phyloP scores from a whole-genome alignment of 495 filamentous ascomycete genomes.

The Rhizodiscina lignyota region DNA sequence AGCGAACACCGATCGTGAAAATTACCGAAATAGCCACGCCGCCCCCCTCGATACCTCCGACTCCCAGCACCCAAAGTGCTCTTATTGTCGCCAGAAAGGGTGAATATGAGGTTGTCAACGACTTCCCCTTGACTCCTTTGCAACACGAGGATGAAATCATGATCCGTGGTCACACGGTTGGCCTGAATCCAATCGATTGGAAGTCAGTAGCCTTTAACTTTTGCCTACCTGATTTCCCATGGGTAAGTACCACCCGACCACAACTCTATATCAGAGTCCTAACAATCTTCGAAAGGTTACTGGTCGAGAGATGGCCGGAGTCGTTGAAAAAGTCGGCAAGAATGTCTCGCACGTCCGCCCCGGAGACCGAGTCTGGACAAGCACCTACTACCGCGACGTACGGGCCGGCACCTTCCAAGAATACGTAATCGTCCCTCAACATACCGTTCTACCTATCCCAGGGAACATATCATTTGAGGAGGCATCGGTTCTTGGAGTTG shows the following conservation, averaged over 20 bases:
- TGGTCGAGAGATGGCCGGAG: conserved; percentile 45
- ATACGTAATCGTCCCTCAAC: conserved; percentile 48
- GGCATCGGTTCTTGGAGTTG: conserved; percentile 45
- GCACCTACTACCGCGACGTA: conserved; percentile 55
- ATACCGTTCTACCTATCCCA: conserved; percentile 11
- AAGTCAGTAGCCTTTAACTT: conserved; percentile 49
- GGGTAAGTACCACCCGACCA: neutral
- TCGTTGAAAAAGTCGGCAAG: conserved; percentile 31
- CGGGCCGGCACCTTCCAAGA: conserved; percentile 54
- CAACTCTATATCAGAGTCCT: neutral
- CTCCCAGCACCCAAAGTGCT: neutral
- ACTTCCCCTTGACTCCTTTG: conserved; percentile 33
- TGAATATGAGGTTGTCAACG: conserved; percentile 1
- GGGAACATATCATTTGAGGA: conserved; percentile 26
- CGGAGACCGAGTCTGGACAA: conserved; percentile 42
- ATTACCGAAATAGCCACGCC: neutral
- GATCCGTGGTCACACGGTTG: conserved; percentile 39
- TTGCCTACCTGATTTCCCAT: conserved; percentile 44
- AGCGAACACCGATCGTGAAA: neutral
- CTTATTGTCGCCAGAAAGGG: neutral
- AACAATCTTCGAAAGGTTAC: conserved; percentile 28
- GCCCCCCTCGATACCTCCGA: neutral
- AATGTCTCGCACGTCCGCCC: conserved; percentile 27
- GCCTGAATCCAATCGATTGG: conserved; percentile 60
- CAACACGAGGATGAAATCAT: conserved; percentile 34